These are phyloP conservation scores for Primulina tabacum DNA, from an alignment of 257 asterid species.

Conservation along the genomic window DNA sequence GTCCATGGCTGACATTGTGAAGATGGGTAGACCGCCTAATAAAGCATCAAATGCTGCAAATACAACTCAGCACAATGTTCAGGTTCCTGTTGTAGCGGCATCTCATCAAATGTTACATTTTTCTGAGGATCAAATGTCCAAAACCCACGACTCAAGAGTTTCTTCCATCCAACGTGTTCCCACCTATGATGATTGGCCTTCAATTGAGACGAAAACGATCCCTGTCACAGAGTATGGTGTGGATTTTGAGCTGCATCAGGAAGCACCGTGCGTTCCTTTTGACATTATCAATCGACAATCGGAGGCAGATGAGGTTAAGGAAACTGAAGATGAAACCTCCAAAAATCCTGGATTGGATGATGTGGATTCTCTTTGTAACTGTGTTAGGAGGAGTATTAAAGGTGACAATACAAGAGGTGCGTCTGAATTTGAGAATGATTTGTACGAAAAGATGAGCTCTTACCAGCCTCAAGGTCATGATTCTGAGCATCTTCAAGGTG, in stretches of 20 bases:
- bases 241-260: constrained; percentile 50
- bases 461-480: constrained; percentile 53
- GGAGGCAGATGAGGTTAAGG: constrained; percentile 48
- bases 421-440: constrained; percentile 52
- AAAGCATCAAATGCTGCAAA: constrained; percentile 36
- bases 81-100: constrained; percentile 34
- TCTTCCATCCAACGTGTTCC: constrained; percentile 45
- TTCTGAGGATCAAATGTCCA: constrained; percentile 39
- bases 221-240: constrained; percentile 37
- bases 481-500: constrained; percentile 51
- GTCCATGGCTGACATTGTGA: constrained; percentile 97
- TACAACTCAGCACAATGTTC: constrained; percentile 40
- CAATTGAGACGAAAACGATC: constrained; percentile 52
- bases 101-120: constrained; percentile 30
- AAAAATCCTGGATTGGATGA: constrained; percentile 46
- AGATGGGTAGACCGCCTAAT: constrained; percentile 82
- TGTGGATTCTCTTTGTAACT: constrained; percentile 31
- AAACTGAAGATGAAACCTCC: constrained; percentile 37
- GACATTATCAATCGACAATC: constrained; percentile 36
- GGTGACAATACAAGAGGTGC: constrained; percentile 58
- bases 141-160: constrained; percentile 35
- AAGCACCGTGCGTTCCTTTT: constrained; percentile 37
- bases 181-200: constrained; percentile 75
- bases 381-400: constrained; percentile 35
- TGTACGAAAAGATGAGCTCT: constrained; percentile 41